A percentile compares a stretch with the other conserved stretches of the same genome.
Conservation (phyloP, 2,329 filamentous ascomycete genomes). For the Pseudocercospora fijiensis region DNA sequence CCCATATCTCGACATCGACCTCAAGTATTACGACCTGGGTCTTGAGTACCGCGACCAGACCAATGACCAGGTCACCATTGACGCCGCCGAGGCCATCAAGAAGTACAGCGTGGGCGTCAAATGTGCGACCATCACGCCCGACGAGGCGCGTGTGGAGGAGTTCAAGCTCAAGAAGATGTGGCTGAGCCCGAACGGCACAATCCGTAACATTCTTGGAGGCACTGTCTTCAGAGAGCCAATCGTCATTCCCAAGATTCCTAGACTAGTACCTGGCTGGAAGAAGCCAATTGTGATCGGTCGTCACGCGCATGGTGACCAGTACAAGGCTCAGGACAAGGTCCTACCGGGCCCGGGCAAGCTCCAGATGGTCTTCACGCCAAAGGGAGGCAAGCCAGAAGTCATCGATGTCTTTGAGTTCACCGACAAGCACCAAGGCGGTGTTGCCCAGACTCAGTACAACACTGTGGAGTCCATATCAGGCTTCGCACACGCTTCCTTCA, state of each 20-base stretch:
- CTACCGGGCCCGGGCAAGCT: constrained; percentile 81
- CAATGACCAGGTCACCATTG: constrained; percentile 90
- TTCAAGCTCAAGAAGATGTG: constrained; percentile 99
- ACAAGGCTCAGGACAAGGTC: constrained; percentile 91
- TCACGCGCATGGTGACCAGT: constrained; percentile 98
- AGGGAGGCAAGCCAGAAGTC: constrained; percentile 73
- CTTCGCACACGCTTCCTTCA: constrained; percentile 95
- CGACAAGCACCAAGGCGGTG: constrained; percentile 67
- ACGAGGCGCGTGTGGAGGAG: constrained; percentile 93
- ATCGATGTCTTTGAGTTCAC: constrained; percentile 91
- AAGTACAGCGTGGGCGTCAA: constrained; percentile 99
- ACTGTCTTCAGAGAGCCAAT: constrained; percentile 99
- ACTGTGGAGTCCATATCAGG: constrained; percentile 92
- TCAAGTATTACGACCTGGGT: constrained; percentile 68
- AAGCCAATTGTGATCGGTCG: constrained; percentile 99
- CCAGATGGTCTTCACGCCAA: constrained; percentile 90
- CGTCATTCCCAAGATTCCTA: constrained; percentile 88
- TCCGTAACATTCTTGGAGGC: constrained; percentile 71
- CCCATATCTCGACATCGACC: constrained; percentile 93
- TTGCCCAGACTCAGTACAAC: constrained; percentile 97
- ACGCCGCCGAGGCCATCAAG: constrained; percentile 95
- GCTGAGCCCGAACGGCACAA: constrained; percentile 94
- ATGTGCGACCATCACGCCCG: constrained; percentile 98
- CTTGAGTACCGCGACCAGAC: constrained; percentile 94
- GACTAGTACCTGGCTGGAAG: constrained; percentile 95